Evolutionary conservation across 2,329 filamentous ascomycete genomes (phyloP).

Genomic region (Cladorrhinum sp.): DNA sequence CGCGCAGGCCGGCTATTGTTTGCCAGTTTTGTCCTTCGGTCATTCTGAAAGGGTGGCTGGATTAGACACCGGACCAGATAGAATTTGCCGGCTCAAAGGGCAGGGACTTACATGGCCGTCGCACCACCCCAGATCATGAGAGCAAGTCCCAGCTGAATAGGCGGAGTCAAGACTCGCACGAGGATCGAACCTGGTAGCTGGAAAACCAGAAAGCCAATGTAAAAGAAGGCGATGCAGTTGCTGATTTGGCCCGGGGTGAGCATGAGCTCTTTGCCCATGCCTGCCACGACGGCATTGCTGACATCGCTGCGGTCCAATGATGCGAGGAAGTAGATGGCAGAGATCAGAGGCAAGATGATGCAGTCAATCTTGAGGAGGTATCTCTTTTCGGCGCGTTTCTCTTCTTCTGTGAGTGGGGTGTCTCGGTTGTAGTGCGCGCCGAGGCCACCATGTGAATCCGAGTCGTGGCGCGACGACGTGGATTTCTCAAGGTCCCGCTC

Average conservation of each 20-base stretch:
- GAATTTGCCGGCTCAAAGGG: too few species aligned
- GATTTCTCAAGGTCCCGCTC: neutral
- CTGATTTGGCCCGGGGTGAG: slow-evolving; percentile 8
- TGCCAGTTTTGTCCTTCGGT: slow-evolving; percentile 13
- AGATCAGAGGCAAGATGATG: slow-evolving; percentile 9
- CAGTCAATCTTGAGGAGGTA: slow-evolving; percentile 11
- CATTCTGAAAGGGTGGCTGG: neutral
- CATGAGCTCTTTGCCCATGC: slow-evolving; percentile 14
- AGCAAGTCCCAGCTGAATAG: slow-evolving; percentile 13
- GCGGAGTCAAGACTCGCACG: slow-evolving; percentile 8
- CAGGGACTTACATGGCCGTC: slow-evolving; percentile 7
- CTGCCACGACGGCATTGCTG: slow-evolving; percentile 16
- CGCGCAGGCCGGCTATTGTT: slow-evolving; percentile 12
- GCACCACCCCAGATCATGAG: slow-evolving; percentile 14
- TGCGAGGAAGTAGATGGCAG: slow-evolving; percentile 11
- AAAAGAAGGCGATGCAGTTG: slow-evolving; percentile 14
- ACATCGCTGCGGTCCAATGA: slow-evolving; percentile 14
- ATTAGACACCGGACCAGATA: neutral
- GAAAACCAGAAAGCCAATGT: slow-evolving; percentile 16
- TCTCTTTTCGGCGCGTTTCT: slow-evolving; percentile 8
- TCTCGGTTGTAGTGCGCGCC: slow-evolving; percentile 1
- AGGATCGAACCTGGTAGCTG: slow-evolving; percentile 17
- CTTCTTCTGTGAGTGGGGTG: neutral
- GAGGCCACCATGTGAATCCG: slow-evolving; percentile 3
- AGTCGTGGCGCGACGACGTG: too few species aligned